Evolutionary conservation across 768 basidiomycete genomes (phyloP).

Genomic region (Mycena maculata): DNA sequence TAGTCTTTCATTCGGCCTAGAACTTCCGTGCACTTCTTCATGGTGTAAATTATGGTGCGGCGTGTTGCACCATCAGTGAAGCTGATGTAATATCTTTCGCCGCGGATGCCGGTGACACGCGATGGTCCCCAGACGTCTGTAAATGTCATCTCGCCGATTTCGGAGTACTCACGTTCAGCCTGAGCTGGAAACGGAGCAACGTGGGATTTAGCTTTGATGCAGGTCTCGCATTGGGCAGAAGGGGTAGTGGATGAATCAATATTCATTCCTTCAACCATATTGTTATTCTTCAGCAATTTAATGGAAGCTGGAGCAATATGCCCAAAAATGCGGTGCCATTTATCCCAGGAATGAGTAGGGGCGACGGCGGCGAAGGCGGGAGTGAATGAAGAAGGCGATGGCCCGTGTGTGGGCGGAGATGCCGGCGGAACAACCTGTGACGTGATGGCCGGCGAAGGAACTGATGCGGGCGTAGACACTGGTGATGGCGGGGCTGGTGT

Average conservation of each 20-base stretch:
- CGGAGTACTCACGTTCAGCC: slow-evolving; percentile 21
- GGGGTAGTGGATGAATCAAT: slow-evolving; percentile 25
- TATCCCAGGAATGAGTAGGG: slow-evolving; percentile 10
- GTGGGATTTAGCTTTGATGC: slow-evolving; percentile 39
- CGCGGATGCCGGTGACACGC: slow-evolving; percentile 8
- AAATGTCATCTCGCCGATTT: slow-evolving; percentile 35
- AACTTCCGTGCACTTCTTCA: slow-evolving; percentile 6
- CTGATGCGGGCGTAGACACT: background rate
- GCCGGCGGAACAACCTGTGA: background rate
- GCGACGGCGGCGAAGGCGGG: slow-evolving; percentile 9
- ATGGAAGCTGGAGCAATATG: slow-evolving; percentile 23
- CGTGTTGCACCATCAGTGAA: slow-evolving; percentile 29
- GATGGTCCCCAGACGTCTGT: slow-evolving; percentile 39
- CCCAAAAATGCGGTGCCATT: no score
- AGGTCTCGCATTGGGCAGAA: slow-evolving; percentile 36
- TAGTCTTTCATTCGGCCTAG: slow-evolving; percentile 3
- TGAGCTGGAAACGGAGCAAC: slow-evolving; percentile 32
- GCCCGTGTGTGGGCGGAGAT: no score
- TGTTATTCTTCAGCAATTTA: slow-evolving; percentile 29
- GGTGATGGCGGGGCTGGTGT: background rate
- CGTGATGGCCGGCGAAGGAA: background rate
- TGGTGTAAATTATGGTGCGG: slow-evolving; percentile 6
- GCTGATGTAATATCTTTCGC: slow-evolving; percentile 27
- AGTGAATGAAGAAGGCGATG: slow-evolving; percentile 8
- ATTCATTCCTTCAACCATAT: slow-evolving; percentile 37